Conservation (phyloP, 257 asterid genomes). For the Knoxia roxburghii region DNA sequence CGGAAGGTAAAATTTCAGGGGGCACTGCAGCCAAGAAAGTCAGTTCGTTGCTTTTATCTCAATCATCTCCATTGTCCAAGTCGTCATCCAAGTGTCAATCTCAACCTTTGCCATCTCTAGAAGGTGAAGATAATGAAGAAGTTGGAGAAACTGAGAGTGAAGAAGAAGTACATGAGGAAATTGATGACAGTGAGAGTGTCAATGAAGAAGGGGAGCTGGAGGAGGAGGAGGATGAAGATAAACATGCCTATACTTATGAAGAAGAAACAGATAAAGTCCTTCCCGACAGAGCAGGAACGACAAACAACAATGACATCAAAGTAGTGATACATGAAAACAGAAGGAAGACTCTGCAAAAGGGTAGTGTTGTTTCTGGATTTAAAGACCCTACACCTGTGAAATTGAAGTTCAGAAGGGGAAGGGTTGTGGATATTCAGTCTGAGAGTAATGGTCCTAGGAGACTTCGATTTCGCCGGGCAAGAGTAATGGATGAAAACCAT, state of each 20-base stretch:
- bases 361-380: conserved; percentile 30
- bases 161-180: conserved; percentile 2
- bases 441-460: conserved; percentile 49
- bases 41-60: conserved; percentile 20
- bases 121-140: conserved; percentile 20
- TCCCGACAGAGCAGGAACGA: conserved; percentile 2
- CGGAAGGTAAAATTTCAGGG: conserved; percentile 14
- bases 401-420: conserved; percentile 64
- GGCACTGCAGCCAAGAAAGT: conserved; percentile 12
- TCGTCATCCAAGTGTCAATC: conserved; percentile 27
- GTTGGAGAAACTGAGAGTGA: conserved; percentile 9
- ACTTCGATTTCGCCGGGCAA: conserved; percentile 54
- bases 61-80: conserved; percentile 17
- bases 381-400: conserved; percentile 39
- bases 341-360: conserved; percentile 31
- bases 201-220: background rate
- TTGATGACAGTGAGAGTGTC: background rate
- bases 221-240: conserved; percentile 10
- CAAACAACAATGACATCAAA: conserved; percentile 17
- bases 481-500: conserved; percentile 31
- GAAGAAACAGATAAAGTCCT: conserved; percentile 15
- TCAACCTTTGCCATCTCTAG: conserved; percentile 28
- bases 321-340: conserved; percentile 27
- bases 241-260: conserved; percentile 2
- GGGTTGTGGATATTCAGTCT: conserved; percentile 53